These are phyloP conservation scores for Begonia loranthoides DNA, from an alignment of 306 rosid genomes.

Conservation along the genomic window DNA sequence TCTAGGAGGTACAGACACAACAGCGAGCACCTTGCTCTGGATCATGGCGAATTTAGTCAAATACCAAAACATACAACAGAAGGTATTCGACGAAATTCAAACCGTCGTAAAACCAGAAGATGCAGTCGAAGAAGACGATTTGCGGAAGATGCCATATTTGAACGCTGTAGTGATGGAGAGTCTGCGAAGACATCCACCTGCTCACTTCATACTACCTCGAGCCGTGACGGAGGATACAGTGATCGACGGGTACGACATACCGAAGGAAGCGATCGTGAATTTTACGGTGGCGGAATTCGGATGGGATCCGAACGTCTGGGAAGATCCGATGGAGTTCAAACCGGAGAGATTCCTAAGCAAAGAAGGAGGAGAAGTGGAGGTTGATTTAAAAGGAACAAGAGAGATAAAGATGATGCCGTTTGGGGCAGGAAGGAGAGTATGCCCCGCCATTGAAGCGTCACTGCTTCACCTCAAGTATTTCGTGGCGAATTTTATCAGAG, in stretches of 20 bases:
- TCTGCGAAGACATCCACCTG: constrained; percentile 36
- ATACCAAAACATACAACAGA: constrained; percentile 29
- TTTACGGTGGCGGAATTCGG: constrained; percentile 45
- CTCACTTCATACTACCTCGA: constrained; percentile 37
- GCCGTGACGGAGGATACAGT: constrained; percentile 27
- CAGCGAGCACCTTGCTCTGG: constrained; percentile 30
- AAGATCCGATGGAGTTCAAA: constrained; percentile 44
- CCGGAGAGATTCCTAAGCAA: constrained; percentile 34
- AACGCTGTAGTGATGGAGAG: constrained; percentile 38
- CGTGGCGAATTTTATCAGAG: constrained; percentile 38
- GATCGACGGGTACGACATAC: constrained; percentile 29
- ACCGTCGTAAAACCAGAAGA: constrained; percentile 16
- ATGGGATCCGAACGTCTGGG: constrained; percentile 43
- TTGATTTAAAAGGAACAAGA: constrained; percentile 31
- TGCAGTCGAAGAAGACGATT: constrained; percentile 30
- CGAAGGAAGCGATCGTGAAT: constrained; percentile 34
- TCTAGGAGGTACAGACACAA: constrained; percentile 41
- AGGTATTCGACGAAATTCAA: constrained; percentile 23
- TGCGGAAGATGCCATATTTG: constrained; percentile 35
- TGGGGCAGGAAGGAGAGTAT: constrained; percentile 47
- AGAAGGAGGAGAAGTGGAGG: constrained; percentile 3
- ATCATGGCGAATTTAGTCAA: constrained; percentile 42
- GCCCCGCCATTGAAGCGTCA: constrained; percentile 34
- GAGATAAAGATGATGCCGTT: constrained; percentile 59
- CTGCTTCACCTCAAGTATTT: constrained; percentile 32